Evolutionary conservation across 148 eudicot species (phyloP), one percentile per base, ranked within the genome.

Genomic region (Rhododendron mucronatum): DNA sequence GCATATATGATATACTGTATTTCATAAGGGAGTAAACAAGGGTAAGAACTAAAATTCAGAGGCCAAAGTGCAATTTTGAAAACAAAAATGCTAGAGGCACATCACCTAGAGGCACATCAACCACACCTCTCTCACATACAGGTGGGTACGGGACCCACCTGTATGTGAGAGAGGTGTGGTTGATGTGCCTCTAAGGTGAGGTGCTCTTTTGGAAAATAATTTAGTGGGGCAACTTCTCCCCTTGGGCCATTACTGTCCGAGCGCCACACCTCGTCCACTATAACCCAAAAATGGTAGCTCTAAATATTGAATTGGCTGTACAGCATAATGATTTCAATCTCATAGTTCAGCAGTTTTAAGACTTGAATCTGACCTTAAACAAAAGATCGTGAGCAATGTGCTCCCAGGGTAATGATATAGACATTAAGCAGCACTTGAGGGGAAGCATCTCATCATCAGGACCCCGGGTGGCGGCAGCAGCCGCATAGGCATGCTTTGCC

Each of bases 331-430:
- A 53, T 33, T 67, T 81, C 45, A 9, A 35, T 71, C 7, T 7
- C 47, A 82, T 33, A 55, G 18, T 48, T 57, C 41, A 45, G 41
- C 44, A 78, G 51, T 59, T 77, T 67, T n/a, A 73, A 39, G 21
- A 20, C 21, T 59, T 28, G 75, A 55, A 74, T 48, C 83, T 86
- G 67, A 93, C 99, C 99, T 97, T 95, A 80, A 97, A 97, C 87
- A 97, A 87, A 87, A 95, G 98, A 92, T 97, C 98, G 67, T 92
- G 89, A 81, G 96, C 98, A 59, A 97, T 95, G 88, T 93, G 92
- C 87, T 97, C 99, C 99, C 99, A 97, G 8, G 99, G 99, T 91
- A 97, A 86, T 78, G 98, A 95, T 67, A 97, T 83, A 57, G 99
- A 97, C 96, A 97, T 97, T 81, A 97, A 91, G 90, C 98, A 90